phyloP scores from a whole-genome alignment of 345 rosid species.

The Salix suchowensis region DNA sequence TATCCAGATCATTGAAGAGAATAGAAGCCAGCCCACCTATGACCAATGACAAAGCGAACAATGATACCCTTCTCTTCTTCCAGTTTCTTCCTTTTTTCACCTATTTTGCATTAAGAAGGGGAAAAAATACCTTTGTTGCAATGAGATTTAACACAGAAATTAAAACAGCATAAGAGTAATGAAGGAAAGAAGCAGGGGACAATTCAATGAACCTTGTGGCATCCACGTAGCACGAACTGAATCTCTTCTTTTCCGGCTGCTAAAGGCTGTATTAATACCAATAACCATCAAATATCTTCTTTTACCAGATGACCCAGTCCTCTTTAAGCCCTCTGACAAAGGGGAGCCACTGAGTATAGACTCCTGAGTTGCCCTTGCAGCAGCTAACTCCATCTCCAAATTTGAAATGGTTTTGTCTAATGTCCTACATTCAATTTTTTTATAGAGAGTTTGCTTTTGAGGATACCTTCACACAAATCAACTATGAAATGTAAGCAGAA shows the following conservation, averaged over 20 bases:
- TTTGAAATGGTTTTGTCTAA: conserved; percentile 72
- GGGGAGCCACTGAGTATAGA: conserved; percentile 80
- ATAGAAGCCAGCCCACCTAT: conserved; percentile 51
- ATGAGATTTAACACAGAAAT: background rate
- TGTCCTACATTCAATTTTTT: conserved; percentile 34
- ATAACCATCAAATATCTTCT: conserved; percentile 80
- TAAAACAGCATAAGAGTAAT: background rate
- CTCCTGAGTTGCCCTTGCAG: conserved; percentile 83
- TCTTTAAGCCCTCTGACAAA: conserved; percentile 50
- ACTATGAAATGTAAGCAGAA: too few species aligned
- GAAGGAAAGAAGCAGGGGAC: background rate
- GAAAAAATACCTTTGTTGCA: background rate
- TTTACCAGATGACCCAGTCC: conserved; percentile 40
- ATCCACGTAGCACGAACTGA: conserved; percentile 94
- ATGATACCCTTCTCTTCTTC: conserved; percentile 98
- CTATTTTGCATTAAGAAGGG: conserved; percentile 29
- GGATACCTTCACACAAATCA: too few species aligned
- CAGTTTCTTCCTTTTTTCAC: conserved; percentile 75
- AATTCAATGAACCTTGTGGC: conserved; percentile 70
- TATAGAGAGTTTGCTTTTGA: too few species aligned
- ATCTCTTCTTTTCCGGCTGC: conserved; percentile 92
- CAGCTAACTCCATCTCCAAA: conserved; percentile 79
- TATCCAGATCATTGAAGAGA: background rate
- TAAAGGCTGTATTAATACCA: conserved; percentile 92
- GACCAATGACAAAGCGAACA: conserved; percentile 93